These are phyloP conservation scores for Pholiota adiposa DNA, from an alignment of 1,284 basidiomycete species.

Conservation along the genomic window DNA sequence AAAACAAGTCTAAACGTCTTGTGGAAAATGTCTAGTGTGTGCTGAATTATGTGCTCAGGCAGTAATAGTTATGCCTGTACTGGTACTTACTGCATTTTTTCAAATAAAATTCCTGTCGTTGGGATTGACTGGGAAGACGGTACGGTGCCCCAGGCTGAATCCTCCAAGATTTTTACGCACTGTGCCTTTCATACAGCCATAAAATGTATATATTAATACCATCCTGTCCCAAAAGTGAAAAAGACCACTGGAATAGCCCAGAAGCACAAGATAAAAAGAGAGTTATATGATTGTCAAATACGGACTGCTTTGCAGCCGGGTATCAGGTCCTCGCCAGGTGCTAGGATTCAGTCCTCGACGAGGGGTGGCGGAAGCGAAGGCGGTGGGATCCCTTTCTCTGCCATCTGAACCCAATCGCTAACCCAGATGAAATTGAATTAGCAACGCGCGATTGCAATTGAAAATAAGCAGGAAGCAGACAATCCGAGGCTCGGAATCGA, in stretches of 20 bases:
- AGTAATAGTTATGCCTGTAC: too few relatives aligned
- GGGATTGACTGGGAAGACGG: background rate
- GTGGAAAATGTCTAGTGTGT: too few relatives aligned
- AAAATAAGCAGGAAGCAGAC: background rate
- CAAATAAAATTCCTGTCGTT: too few relatives aligned
- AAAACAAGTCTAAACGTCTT: too few relatives aligned
- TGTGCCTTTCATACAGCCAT: too few relatives aligned
- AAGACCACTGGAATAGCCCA: background rate
- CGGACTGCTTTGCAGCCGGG: background rate
- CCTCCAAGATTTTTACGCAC: too few relatives aligned
- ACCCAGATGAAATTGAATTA: background rate
- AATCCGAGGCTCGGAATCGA: background rate
- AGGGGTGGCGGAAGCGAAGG: conserved; percentile 25
- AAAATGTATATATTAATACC: background rate
- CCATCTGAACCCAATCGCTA: conserved; percentile 27
- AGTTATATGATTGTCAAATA: background rate
- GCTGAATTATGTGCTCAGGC: too few relatives aligned
- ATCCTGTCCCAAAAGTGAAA: too few relatives aligned
- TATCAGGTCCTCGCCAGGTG: background rate
- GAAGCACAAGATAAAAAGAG: background rate
- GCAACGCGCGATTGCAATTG: too few relatives aligned
- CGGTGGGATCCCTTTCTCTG: conserved; percentile 19
- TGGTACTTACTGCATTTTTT: too few relatives aligned
- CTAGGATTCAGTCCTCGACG: conserved; percentile 13
- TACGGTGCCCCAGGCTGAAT: too few relatives aligned